A percentile compares a stretch with the other conserved stretches of the same genome.
phyloP scores from a whole-genome alignment of 1,284 basidiomycete species.

The Rhodotorula sp. region DNA sequence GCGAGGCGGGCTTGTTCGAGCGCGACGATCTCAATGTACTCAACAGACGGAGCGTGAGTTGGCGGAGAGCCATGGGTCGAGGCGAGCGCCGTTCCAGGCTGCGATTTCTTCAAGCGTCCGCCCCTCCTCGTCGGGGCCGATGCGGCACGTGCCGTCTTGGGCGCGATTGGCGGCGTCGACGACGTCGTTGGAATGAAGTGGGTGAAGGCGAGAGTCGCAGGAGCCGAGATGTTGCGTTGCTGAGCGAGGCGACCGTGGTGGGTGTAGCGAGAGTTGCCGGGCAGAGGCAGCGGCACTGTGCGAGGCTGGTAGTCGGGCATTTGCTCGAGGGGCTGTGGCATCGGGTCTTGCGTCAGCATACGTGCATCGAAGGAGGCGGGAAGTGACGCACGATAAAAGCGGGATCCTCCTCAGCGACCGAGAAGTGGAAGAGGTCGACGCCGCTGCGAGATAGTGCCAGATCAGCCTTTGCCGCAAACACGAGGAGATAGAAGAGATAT shows the following conservation, averaged over 20 bases:
- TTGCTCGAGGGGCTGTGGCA: too few species aligned
- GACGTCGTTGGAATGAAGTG: not conserved
- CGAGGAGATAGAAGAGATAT: not conserved
- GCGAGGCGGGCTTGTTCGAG: not conserved
- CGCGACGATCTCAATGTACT: not conserved
- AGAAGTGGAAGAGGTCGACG: slow-evolving; percentile 28
- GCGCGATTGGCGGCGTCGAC: not conserved
- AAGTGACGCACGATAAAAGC: slow-evolving; percentile 7
- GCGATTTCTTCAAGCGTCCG: too few species aligned
- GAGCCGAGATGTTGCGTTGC: slow-evolving; percentile 12
- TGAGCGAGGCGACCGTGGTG: slow-evolving; percentile 12
- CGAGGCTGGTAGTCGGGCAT: slow-evolving; percentile 2
- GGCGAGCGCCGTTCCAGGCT: too few species aligned
- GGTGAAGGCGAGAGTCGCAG: not conserved
- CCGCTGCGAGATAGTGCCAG: slow-evolving; percentile 8
- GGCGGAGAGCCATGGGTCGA: too few species aligned
- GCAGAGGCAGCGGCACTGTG: slow-evolving; percentile 21
- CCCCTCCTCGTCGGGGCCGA: too few species aligned
- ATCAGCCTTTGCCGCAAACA: too few species aligned
- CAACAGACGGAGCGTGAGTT: not conserved
- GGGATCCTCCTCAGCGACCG: slow-evolving; percentile 18
- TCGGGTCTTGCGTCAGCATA: not conserved
- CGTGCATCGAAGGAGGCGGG: too few species aligned
- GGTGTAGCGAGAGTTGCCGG: slow-evolving; percentile 36
- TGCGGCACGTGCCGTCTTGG: not conserved